These are phyloP conservation scores for Metroxylon sagu DNA, from an alignment of 176 grass and related monocot genomes.

Conservation along the genomic window DNA sequence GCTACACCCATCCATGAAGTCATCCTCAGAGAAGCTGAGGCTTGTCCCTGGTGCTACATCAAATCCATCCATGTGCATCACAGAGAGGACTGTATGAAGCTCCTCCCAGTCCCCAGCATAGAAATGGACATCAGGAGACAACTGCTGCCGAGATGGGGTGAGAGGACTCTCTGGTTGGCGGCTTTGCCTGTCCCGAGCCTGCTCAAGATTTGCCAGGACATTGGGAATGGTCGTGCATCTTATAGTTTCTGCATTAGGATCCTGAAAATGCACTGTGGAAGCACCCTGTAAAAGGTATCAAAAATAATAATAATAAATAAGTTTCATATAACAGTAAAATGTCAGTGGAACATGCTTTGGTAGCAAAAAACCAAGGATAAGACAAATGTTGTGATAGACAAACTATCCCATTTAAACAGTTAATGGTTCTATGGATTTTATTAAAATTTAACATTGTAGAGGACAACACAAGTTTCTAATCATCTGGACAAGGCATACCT, in stretches of 20 bases:
- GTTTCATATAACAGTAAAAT: no score
- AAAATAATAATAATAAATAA: slow-evolving; percentile 17
- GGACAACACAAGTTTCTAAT: no score
- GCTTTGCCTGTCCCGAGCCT: slow-evolving; percentile 56
- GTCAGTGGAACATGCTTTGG: background rate
- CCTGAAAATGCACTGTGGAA: slow-evolving; percentile 85
- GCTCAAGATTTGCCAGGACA: slow-evolving; percentile 87
- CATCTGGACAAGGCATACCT: slow-evolving; percentile 37
- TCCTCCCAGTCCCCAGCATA: slow-evolving; percentile 85
- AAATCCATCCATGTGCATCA: slow-evolving; percentile 31
- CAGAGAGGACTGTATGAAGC: slow-evolving; percentile 66
- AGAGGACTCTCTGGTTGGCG: slow-evolving; percentile 80
- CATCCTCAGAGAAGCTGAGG: slow-evolving; percentile 89
- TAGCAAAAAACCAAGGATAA: background rate
- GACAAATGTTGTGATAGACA: no score
- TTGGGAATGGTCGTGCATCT: slow-evolving; percentile 84
- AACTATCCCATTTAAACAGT: no score
- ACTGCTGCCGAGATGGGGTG: slow-evolving; percentile 70
- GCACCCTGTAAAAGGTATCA: slow-evolving; percentile 47
- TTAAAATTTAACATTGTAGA: no score
- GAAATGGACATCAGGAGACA: slow-evolving; percentile 67
- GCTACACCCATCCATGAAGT: slow-evolving; percentile 73
- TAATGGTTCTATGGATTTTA: no score
- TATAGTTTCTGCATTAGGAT: slow-evolving; percentile 82
- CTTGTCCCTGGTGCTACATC: slow-evolving; percentile 26